Conservation (phyloP, 768 basidiomycete species). For the Hysterangium stoloniferum region DNA sequence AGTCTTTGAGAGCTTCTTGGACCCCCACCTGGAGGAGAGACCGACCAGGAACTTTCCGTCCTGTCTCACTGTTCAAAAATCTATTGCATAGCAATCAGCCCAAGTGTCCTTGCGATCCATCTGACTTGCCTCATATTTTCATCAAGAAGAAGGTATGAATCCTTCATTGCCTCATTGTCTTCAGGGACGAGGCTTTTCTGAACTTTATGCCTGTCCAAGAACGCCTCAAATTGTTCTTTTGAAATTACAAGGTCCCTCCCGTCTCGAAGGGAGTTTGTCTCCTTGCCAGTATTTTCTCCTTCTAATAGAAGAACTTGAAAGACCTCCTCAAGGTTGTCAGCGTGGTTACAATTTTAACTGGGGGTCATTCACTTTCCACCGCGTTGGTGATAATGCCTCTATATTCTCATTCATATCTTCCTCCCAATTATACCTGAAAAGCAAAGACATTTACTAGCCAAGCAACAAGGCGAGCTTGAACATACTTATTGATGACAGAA, state of each 20-base stretch:
- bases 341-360: slow-evolving; percentile 15
- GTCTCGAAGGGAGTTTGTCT: slow-evolving; percentile 11
- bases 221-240: slow-evolving; percentile 14
- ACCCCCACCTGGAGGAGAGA: slow-evolving; percentile 22
- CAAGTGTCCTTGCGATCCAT: not conserved
- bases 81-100: slow-evolving; percentile 13
- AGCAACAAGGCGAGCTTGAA: too few species aligned
- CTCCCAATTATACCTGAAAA: too few species aligned
- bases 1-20: slow-evolving; percentile 19
- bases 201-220: slow-evolving; percentile 12
- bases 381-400: too few species aligned
- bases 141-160: slow-evolving; percentile 16
- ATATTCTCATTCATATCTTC: too few species aligned
- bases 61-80: slow-evolving; percentile 19
- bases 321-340: slow-evolving; percentile 13
- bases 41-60: slow-evolving; percentile 18
- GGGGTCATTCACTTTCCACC: too few species aligned
- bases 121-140: slow-evolving; percentile 14
- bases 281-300: slow-evolving; percentile 14
- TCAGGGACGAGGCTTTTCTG: slow-evolving; percentile 13
- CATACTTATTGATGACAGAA: too few species aligned
- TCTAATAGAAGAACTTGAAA: slow-evolving; percentile 19
- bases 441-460: too few species aligned
- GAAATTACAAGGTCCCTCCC: slow-evolving; percentile 12
- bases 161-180: slow-evolving; percentile 15